Evolutionary conservation across 2,329 filamentous ascomycete species (phyloP).

Genomic region (Microdochium nivale): DNA sequence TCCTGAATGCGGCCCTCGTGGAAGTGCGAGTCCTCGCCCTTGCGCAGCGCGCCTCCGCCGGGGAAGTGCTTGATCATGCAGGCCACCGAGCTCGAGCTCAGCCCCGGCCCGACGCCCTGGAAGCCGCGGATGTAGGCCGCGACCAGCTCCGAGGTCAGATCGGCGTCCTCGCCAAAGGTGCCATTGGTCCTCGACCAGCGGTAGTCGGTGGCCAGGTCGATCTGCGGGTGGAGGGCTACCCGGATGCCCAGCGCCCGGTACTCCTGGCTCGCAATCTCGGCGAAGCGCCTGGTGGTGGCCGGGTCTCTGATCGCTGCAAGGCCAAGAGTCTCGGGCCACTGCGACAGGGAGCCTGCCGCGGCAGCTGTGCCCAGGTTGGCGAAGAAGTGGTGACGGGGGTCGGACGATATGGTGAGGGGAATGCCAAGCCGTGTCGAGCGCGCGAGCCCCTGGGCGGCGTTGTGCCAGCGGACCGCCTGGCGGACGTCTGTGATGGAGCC

Average conservation of each 20-base stretch:
- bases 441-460: constrained; percentile 27
- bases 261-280: constrained; percentile 36
- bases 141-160: constrained; percentile 23
- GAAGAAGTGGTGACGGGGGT: constrained; percentile 33
- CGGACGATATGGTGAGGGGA: constrained; percentile 34
- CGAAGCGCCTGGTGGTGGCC: constrained; percentile 31
- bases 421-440: constrained; percentile 34
- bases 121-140: constrained; percentile 36
- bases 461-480: constrained; percentile 26
- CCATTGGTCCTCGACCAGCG: constrained; percentile 34
- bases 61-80: constrained; percentile 44
- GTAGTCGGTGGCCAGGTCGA: constrained; percentile 38
- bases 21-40: constrained; percentile 42
- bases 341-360: constrained; percentile 29
- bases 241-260: constrained; percentile 29
- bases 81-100: constrained; percentile 31
- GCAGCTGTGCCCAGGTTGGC: constrained; percentile 30
- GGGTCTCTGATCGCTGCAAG: constrained; percentile 35
- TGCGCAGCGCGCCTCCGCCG: constrained; percentile 33
- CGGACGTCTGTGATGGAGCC: constrained; percentile 28
- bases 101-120: constrained; percentile 23
- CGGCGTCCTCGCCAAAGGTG: constrained; percentile 38
- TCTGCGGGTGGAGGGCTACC: constrained; percentile 35
- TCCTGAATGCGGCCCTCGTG: constrained; percentile 37
- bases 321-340: constrained; percentile 40